phyloP scores from a whole-genome alignment of 1,139 yeast species.

The Taphrina populina region DNA sequence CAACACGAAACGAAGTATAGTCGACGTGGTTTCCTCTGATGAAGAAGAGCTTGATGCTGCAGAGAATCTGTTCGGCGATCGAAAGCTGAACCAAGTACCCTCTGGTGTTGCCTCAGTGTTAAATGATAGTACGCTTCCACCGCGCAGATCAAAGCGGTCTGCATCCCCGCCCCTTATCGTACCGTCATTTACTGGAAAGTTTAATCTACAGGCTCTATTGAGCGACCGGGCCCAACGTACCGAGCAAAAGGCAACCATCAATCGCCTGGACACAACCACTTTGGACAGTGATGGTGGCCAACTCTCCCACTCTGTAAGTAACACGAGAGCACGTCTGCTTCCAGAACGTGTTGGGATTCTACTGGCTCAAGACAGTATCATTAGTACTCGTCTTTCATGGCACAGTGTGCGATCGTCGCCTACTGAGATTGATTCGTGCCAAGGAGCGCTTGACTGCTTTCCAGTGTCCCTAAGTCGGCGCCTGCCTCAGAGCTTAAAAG shows the following conservation, averaged over 20 bases:
- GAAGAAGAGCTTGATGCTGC: constrained; percentile 15
- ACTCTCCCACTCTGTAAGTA: too few relatives aligned
- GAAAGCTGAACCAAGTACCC: neutral
- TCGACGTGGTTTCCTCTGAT: constrained; percentile 2
- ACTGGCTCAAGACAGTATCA: too few relatives aligned
- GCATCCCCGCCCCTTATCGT: constrained; percentile 6
- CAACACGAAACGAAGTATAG: too few relatives aligned
- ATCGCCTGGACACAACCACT: neutral
- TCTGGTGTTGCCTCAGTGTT: neutral
- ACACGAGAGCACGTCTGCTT: too few relatives aligned
- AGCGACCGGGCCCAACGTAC: constrained; percentile 1
- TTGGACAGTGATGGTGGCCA: neutral
- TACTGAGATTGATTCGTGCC: too few relatives aligned
- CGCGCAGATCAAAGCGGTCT: too few relatives aligned
- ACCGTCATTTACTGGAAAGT: neutral
- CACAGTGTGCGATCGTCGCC: too few relatives aligned
- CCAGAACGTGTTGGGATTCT: too few relatives aligned
- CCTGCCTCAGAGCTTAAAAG: too few relatives aligned
- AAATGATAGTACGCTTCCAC: neutral
- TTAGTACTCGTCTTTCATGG: too few relatives aligned
- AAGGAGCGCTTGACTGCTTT: too few relatives aligned
- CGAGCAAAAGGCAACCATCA: constrained; percentile 1
- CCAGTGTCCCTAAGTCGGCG: too few relatives aligned
- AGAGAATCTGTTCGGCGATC: constrained; percentile 2
- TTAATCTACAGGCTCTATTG: constrained; percentile 8